Percentiles rank a stretch among this genome's conserved stretches.
phyloP scores from a whole-genome alignment of 495 filamentous ascomycete species.

The Podospora pseudocomata region DNA sequence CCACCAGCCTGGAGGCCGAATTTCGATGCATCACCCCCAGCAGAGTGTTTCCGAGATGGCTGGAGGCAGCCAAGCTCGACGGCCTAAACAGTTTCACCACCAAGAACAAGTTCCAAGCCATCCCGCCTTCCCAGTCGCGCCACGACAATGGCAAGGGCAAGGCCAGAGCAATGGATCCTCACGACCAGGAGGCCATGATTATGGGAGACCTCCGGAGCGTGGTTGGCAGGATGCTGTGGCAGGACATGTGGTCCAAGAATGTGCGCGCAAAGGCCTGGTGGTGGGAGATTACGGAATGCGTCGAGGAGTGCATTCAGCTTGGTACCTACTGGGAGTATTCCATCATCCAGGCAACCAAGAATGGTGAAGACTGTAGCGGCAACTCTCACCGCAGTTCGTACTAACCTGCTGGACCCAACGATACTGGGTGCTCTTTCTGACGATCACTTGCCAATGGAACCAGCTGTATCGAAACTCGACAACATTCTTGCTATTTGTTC shows the following conservation, averaged over 20 bases:
- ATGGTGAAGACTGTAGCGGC: background rate
- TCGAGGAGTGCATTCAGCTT: slow-evolving; percentile 44
- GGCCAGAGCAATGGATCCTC: background rate
- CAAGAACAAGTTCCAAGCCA: slow-evolving; percentile 35
- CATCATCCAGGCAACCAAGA: slow-evolving; percentile 45
- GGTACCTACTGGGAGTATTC: slow-evolving; percentile 48
- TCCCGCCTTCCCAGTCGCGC: slow-evolving; percentile 18
- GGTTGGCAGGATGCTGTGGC: slow-evolving; percentile 42
- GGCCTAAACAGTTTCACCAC: slow-evolving; percentile 33
- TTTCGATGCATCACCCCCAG: slow-evolving; percentile 45
- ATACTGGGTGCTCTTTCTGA: background rate
- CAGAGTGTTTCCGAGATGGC: slow-evolving; percentile 41
- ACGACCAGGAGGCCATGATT: slow-evolving; percentile 11
- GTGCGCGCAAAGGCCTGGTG: slow-evolving; percentile 46
- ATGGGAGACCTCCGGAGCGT: slow-evolving; percentile 37
- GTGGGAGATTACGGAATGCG: slow-evolving; percentile 48
- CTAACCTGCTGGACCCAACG: background rate
- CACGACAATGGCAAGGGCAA: slow-evolving; percentile 9
- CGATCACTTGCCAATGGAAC: too few relatives aligned
- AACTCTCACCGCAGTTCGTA: background rate
- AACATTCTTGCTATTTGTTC: too few relatives aligned
- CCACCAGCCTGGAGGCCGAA: slow-evolving; percentile 42
- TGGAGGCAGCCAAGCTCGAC: slow-evolving; percentile 39
- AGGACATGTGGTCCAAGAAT: slow-evolving; percentile 45
- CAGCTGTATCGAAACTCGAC: too few relatives aligned